Percentiles rank a stretch among this genome's conserved stretches.
These are phyloP conservation scores for Boletus patriciae DNA, from an alignment of 768 basidiomycete genomes.

Conservation along the genomic window DNA sequence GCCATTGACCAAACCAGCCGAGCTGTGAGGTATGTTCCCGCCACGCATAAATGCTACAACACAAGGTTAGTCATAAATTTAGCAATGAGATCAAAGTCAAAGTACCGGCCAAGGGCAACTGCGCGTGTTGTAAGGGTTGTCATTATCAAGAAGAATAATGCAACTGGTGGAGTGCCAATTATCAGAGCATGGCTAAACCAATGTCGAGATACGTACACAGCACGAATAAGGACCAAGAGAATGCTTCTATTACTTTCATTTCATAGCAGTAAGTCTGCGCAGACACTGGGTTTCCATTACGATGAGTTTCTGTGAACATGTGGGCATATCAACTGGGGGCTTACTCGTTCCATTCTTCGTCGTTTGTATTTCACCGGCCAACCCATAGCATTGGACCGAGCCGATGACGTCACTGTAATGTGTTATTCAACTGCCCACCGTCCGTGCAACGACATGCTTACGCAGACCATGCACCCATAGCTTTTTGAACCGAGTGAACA, in stretches of 20 bases:
- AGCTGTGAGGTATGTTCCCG: slow-evolving; percentile 50
- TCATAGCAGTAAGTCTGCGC: slow-evolving; percentile 64
- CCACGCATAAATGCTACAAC: slow-evolving; percentile 33
- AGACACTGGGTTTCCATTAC: slow-evolving; percentile 45
- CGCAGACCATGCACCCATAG: slow-evolving; percentile 76
- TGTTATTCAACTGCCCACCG: slow-evolving; percentile 2
- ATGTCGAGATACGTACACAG: slow-evolving; percentile 37
- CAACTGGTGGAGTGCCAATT: slow-evolving; percentile 30
- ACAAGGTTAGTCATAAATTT: neutral
- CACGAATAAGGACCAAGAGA: slow-evolving; percentile 74
- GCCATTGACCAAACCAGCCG: slow-evolving; percentile 74
- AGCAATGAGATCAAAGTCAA: neutral
- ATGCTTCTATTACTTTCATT: slow-evolving; percentile 76
- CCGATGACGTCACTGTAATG: slow-evolving; percentile 67
- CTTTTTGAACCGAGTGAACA: slow-evolving; percentile 38
- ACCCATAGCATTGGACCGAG: slow-evolving; percentile 54
- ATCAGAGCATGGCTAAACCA: slow-evolving; percentile 1
- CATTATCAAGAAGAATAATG: slow-evolving; percentile 54
- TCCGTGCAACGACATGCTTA: slow-evolving; percentile 35
- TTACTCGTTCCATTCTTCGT: slow-evolving; percentile 59
- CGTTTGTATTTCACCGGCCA: slow-evolving; percentile 42
- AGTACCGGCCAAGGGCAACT: slow-evolving; percentile 33
- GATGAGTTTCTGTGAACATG: slow-evolving; percentile 6
- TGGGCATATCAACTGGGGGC: slow-evolving; percentile 18
- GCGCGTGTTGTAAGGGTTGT: slow-evolving; percentile 51